Base-by-base conservation (phyloP, 2,329 filamentous ascomycete genomes). In the Xylaria sp. region DNA sequence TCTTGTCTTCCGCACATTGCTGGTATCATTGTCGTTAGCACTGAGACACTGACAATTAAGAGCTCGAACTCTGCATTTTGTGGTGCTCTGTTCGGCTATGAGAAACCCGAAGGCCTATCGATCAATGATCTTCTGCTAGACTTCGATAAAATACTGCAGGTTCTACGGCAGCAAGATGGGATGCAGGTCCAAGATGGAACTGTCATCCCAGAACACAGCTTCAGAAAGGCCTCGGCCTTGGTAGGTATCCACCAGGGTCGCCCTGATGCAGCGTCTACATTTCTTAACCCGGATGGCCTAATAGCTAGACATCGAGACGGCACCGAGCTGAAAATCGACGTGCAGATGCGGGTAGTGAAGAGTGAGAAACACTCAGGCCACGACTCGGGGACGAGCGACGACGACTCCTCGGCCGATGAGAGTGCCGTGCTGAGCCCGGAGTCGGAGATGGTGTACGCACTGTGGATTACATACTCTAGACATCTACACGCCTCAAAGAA, bases 1-100 rank as follows among this genome's bases (percentile, higher is more conserved):
- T 97, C 94, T 15, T 97, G 93, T 73, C 96, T 97, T 67, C 95
- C 95, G 15, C 94, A 99, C 73, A 97, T 99, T 77, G 95, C 95
- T 57, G 95, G 95, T 49, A 97, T 99, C 71, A 88, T 99, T 72
- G 93, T 99, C 8, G 83, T 99, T 11, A 90, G 91, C n/a, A 90
- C 94, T 1, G 80, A 87, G 29, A 87, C 85, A 0, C 83, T 98
- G 66, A 86, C 87, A 51, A 90, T 99, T 70, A 91, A 91, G 73
- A 97, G 93, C 77, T 95, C 93, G 8, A 99, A 99, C 75, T 91
- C 92, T 3, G 94, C 96, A 19, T 98, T 99, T 73, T 96, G 92
- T 7, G 90, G 92, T 6, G 92, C 93, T 0, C 82, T 99, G 2
- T 99, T 99, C 74, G 95, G 95, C 3, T 88, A 96, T 74, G 88